Evolutionary conservation across 306 rosid genomes (phyloP).

Genomic region (Cajanus cajan): DNA sequence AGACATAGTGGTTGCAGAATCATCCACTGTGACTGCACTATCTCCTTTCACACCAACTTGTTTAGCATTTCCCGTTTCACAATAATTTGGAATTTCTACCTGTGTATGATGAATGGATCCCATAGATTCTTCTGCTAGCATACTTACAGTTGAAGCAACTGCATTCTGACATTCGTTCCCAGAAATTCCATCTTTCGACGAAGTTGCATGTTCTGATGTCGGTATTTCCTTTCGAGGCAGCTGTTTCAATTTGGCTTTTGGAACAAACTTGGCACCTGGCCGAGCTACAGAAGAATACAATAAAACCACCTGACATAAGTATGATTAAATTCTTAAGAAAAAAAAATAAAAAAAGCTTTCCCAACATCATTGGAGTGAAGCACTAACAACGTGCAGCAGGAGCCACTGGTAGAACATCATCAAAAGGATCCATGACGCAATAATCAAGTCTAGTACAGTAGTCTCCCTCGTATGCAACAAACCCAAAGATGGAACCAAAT

Average conservation of each 20-base stretch:
- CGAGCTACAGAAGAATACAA: constrained; percentile 39
- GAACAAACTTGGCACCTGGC: constrained; percentile 52
- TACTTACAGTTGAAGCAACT: constrained; percentile 20
- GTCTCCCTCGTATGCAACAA: constrained; percentile 1
- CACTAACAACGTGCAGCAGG: constrained; percentile 42
- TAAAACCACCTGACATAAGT: not conserved
- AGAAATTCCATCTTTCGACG: constrained; percentile 28
- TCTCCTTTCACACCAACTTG: constrained; percentile 17
- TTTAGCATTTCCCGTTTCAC: constrained; percentile 4
- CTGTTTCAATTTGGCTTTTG: constrained; percentile 60
- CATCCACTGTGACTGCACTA: constrained; percentile 17
- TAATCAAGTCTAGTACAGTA: not conserved
- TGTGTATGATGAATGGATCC: constrained; percentile 13
- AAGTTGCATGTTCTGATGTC: constrained; percentile 23
- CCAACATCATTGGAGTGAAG: not conserved
- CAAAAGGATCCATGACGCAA: constrained; percentile 61
- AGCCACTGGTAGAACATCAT: constrained; percentile 48
- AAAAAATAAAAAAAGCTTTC: not conserved
- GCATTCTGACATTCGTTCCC: constrained; percentile 27
- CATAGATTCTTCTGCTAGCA: constrained; percentile 6
- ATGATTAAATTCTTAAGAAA: not conserved
- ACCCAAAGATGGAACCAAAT: constrained; percentile 16
- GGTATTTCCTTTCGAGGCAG: constrained; percentile 42
- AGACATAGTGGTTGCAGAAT: not conserved
- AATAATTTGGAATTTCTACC: constrained; percentile 19